Evolutionary conservation across 352 stramenopile species (phyloP).

Genomic region (Phytopythium boreale): DNA sequence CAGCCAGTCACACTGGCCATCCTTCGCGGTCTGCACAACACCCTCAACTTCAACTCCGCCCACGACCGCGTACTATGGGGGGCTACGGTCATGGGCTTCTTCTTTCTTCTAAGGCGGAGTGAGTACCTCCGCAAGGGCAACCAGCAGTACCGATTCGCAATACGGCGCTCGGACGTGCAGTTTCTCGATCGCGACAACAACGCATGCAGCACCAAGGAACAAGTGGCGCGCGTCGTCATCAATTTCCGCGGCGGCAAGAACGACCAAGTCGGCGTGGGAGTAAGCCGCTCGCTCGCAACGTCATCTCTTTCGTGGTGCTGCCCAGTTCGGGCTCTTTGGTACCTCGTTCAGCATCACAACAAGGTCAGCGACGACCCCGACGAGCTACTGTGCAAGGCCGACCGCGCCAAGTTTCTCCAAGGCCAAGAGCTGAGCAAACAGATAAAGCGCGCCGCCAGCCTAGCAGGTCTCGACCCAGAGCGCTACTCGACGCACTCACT

Average conservation of each 20-base stretch:
- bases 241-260: constrained; percentile 21
- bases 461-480: too few relatives aligned
- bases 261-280: constrained; percentile 8
- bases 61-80: constrained; percentile 31
- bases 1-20: constrained; percentile 17
- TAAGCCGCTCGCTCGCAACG: neutral
- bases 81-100: constrained; percentile 23
- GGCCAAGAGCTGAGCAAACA: neutral
- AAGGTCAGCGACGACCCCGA: constrained; percentile 1
- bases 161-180: constrained; percentile 1
- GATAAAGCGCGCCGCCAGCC: constrained; percentile 11
- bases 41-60: constrained; percentile 14
- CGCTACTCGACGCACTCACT: constrained; percentile 6
- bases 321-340: constrained; percentile 8
- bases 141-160: constrained; percentile 14
- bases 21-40: constrained; percentile 10
- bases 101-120: constrained; percentile 14
- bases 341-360: constrained; percentile 5
- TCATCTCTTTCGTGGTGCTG: constrained; percentile 8
- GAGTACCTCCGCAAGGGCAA: constrained; percentile 12
- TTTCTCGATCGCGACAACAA: constrained; percentile 6
- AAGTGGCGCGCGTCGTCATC: constrained; percentile 6
- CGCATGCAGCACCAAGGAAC: neutral
- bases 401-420: neutral
- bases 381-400: constrained; percentile 12